These are phyloP conservation scores for Aspergillus coremiiformis DNA, from an alignment of 495 filamentous ascomycete genomes.

Conservation along the genomic window DNA sequence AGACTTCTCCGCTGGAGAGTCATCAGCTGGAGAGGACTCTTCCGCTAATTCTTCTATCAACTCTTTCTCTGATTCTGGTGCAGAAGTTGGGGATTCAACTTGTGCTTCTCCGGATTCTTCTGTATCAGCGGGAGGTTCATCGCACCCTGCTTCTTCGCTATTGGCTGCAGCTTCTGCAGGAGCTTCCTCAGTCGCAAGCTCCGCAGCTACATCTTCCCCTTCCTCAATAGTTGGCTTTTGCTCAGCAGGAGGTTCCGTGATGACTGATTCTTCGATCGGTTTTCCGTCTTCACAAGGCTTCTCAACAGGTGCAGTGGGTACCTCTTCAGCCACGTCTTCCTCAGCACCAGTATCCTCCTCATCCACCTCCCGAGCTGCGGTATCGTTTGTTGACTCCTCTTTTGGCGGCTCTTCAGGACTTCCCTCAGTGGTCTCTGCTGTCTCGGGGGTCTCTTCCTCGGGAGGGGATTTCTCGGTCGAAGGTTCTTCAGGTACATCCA, in stretches of 20 bases:
- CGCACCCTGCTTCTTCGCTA: slow-evolving; percentile 5
- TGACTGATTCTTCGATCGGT: slow-evolving; percentile 1
- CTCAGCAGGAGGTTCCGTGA: slow-evolving; percentile 4
- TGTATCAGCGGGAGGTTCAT: slow-evolving; percentile 3
- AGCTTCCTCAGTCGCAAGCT: slow-evolving; percentile 1
- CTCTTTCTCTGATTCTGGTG: slow-evolving; percentile 10
- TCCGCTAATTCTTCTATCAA: slow-evolving; percentile 2
- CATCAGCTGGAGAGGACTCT: slow-evolving; percentile 2
- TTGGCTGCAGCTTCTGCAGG: slow-evolving; percentile 5
- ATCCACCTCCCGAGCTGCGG: slow-evolving; percentile 3
- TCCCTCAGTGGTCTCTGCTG: not conserved
- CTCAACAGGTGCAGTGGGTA: slow-evolving; percentile 5
- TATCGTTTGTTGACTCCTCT: slow-evolving; percentile 10
- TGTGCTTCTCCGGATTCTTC: slow-evolving; percentile 4
- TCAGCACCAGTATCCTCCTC: slow-evolving; percentile 5
- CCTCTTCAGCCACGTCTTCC: slow-evolving; percentile 2
- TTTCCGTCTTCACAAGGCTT: slow-evolving; percentile 6
- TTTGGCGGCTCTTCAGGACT: slow-evolving; percentile 4
- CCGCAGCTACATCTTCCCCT: slow-evolving; percentile 1
- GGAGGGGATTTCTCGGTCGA: not conserved
- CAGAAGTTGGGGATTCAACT: slow-evolving; percentile 1
- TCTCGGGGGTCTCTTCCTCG: slow-evolving; percentile 9
- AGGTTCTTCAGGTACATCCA: not conserved
- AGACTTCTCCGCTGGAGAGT: slow-evolving; percentile 4
- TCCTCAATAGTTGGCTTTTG: not conserved